Base-by-base conservation (phyloP, 129 eudicot genomes). In the Tagetes patula region DNA sequence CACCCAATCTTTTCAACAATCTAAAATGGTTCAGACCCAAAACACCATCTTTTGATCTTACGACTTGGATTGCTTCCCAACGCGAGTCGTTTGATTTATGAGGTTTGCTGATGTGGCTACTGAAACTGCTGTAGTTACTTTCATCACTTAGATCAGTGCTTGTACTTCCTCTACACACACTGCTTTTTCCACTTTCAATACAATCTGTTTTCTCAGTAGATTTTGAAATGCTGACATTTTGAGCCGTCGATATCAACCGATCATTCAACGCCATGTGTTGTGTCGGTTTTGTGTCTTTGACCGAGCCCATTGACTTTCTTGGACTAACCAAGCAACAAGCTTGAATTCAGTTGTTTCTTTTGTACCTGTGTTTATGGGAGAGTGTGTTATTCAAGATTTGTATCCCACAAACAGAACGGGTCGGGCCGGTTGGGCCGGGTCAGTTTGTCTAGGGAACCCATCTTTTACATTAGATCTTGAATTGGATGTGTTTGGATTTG, bases 11-110 rank as follows among this genome's bases (percentile, higher is more conserved):
- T 82, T 90, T 90, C 75, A 90, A 82, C 80, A 90, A 64, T 46
- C 85, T 74, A 70, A 90, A 90, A 73, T 90, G 93, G 74, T 83
- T 83, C 82, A 90, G 75, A 71, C 89, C 96, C 79, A 90, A 74
- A 61, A 54, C 82, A 46, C 93, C 90, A 30, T 90, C 93, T 75
- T 77, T 81, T 14, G 69, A 71, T 52, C 93, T 75, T n/a, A 90
- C 83, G 30, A 77, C 84, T 59, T 87, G 93, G 55, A 90, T 90
- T 39, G 93, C 96, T 83, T 90, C 96, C 93, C 96, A 90, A 70
- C 93, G 78, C 1, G 87, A 69, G 62, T 90, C 96, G 73, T 90
- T 85, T 62, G 87, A 91, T 76, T 87, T 87, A 73, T 90, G 96
- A 27, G 96, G 96, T 62, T 90, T 90, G 84, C 77, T 87, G 45